These are phyloP conservation scores for Micromonas commoda DNA, from an alignment of 139 green algal genomes.

Conservation along the genomic window DNA sequence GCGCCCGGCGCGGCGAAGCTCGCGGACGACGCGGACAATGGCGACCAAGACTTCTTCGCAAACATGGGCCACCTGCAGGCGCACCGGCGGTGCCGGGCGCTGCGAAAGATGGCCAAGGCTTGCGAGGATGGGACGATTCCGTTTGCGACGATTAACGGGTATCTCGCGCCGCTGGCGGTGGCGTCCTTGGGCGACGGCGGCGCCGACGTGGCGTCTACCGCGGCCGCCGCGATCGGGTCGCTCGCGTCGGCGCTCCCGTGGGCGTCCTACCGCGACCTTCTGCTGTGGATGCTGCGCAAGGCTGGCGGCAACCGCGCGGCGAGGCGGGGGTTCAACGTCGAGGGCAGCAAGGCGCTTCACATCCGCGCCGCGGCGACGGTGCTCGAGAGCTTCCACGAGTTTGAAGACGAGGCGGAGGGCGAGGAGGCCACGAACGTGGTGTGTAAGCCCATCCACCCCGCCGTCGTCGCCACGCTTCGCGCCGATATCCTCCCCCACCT, in stretches of 20 bases:
- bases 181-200: constrained; percentile 55
- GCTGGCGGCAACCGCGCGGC: constrained; percentile 33
- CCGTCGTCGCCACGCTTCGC: neutral
- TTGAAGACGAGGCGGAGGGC: constrained; percentile 22
- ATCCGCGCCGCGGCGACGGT: constrained; percentile 17
- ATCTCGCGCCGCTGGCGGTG: constrained; percentile 52
- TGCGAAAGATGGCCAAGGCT: constrained; percentile 33
- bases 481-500: neutral
- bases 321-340: constrained; percentile 59
- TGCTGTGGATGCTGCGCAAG: constrained; percentile 52
- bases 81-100: constrained; percentile 52
- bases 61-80: constrained; percentile 79
- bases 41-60: constrained; percentile 66
- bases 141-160: neutral
- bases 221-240: constrained; percentile 44
- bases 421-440: constrained; percentile 12
- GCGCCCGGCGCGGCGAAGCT: neutral
- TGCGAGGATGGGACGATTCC: neutral
- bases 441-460: neutral
- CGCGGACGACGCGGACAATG: constrained; percentile 41
- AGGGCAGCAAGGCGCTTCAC: constrained; percentile 44
- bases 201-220: constrained; percentile 20
- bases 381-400: neutral
- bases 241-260: constrained; percentile 54
- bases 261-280: constrained; percentile 65